These are phyloP conservation scores for Diaporthe sp. DNA, from an alignment of 2,329 filamentous ascomycete genomes.

Conservation along the genomic window DNA sequence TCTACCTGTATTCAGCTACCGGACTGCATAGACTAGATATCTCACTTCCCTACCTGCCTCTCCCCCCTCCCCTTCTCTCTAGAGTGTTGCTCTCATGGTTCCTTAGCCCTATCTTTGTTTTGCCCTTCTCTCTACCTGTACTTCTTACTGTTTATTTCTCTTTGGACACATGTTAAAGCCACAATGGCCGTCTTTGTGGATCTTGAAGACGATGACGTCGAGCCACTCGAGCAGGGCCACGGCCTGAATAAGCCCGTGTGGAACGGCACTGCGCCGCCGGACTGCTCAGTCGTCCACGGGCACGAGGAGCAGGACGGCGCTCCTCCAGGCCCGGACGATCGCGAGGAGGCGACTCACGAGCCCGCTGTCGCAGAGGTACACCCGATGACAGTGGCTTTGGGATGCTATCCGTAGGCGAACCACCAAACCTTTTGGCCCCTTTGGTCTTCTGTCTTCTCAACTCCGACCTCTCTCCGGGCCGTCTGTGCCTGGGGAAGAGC, in stretches of 20 bases:
- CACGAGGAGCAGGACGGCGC: background rate
- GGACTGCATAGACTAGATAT: slow-evolving; percentile 19
- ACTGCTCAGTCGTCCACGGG: slow-evolving; percentile 19
- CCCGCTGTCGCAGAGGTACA: slow-evolving; percentile 57
- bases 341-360: slow-evolving; percentile 44
- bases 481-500: slow-evolving; percentile 32
- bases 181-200: slow-evolving; percentile 53
- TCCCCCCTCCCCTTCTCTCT: background rate
- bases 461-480: slow-evolving; percentile 41
- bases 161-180: background rate
- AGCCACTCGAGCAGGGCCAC: slow-evolving; percentile 45
- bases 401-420: slow-evolving; percentile 76
- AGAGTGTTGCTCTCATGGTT: slow-evolving; percentile 4
- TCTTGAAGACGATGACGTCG: slow-evolving; percentile 49
- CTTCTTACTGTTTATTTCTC: background rate
- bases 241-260: slow-evolving; percentile 46
- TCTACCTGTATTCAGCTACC: slow-evolving; percentile 17
- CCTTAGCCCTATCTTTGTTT: background rate
- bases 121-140: background rate
- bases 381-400: slow-evolving; percentile 72
- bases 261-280: slow-evolving; percentile 42
- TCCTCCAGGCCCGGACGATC: slow-evolving; percentile 35
- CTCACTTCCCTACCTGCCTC: background rate
- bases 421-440: slow-evolving; percentile 48
- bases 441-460: slow-evolving; percentile 43